phyloP scores from a whole-genome alignment of 805 yeast species.

The Candida adriatica region DNA sequence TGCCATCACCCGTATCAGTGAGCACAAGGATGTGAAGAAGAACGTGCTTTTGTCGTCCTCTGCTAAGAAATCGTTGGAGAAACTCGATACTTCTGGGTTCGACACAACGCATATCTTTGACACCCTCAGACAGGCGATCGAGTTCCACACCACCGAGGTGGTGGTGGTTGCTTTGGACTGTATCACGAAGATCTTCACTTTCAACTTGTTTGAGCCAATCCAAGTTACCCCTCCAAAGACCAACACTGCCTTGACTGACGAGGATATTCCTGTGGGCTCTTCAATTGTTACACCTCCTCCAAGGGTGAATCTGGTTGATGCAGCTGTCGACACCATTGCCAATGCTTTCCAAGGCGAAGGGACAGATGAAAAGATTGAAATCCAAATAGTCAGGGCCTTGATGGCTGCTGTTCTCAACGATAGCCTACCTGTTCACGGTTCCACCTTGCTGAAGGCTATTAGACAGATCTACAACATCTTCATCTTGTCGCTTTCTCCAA shows the following conservation, averaged over 20 bases:
- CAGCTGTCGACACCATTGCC: constrained; percentile 77
- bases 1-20: constrained; percentile 51
- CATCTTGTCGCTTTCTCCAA: constrained; percentile 69
- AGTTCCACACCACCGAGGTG: constrained; percentile 54
- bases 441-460: constrained; percentile 79
- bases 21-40: constrained; percentile 54
- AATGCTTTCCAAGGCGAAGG: constrained; percentile 89
- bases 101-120: constrained; percentile 59
- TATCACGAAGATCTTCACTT: constrained; percentile 83
- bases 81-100: constrained; percentile 26
- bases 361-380: constrained; percentile 80
- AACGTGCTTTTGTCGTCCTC: constrained; percentile 29
- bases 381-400: constrained; percentile 88
- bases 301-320: constrained; percentile 60
- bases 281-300: constrained; percentile 45
- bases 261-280: constrained; percentile 14
- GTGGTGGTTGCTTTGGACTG: constrained; percentile 76
- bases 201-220: constrained; percentile 62
- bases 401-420: constrained; percentile 83
- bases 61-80: constrained; percentile 26
- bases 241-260: constrained; percentile 17
- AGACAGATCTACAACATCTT: constrained; percentile 92
- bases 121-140: constrained; percentile 71
- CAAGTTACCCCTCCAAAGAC: constrained; percentile 40
- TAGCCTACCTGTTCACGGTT: constrained; percentile 82